Evolutionary conservation across 202 grass and related monocot species (phyloP).

Genomic region (Carex sylvatica): DNA sequence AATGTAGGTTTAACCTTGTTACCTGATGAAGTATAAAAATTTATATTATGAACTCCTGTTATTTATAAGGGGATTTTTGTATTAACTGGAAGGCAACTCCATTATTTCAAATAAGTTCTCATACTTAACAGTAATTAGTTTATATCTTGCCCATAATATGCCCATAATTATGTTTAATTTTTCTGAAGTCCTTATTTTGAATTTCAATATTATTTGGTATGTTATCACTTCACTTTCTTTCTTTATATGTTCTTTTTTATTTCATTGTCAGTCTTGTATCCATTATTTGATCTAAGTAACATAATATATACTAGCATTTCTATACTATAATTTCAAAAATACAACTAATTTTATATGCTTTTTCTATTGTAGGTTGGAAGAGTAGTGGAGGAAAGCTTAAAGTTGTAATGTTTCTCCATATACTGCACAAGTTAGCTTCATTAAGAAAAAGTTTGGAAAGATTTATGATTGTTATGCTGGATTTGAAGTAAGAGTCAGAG

Average conservation of each 20-base stretch:
- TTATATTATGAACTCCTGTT: neutral
- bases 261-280: neutral
- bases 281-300: neutral
- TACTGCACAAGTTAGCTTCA: conserved; percentile 53
- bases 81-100: neutral
- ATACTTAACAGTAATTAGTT: neutral
- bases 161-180: neutral
- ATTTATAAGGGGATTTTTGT: neutral
- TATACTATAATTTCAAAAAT: too few species aligned
- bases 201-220: neutral
- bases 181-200: neutral
- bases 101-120: neutral
- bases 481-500: conserved; percentile 53
- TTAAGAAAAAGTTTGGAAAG: conserved; percentile 48
- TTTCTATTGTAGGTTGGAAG: conserved; percentile 42
- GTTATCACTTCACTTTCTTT: neutral
- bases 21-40: neutral
- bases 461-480: conserved; percentile 36
- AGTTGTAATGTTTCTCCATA: conserved; percentile 64
- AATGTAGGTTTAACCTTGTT: conserved; percentile 21
- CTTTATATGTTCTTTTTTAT: neutral
- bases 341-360: too few species aligned
- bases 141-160: too few species aligned
- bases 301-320: too few species aligned
- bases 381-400: conserved; percentile 34